Conservation (phyloP, 2,329 filamentous ascomycete genomes). For the Diaporthe eres region DNA sequence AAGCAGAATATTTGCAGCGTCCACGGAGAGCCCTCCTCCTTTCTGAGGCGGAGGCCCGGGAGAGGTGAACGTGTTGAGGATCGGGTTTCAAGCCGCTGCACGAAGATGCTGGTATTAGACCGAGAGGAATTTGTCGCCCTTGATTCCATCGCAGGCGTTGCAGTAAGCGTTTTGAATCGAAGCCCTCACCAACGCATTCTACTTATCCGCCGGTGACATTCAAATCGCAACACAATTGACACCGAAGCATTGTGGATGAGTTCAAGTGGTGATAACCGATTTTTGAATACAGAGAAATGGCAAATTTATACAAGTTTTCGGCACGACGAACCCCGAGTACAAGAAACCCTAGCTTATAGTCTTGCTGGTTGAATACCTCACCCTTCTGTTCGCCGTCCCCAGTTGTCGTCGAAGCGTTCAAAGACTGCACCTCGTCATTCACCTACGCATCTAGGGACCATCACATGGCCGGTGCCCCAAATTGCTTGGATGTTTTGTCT, state of each 20-base stretch:
- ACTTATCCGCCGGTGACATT: background rate
- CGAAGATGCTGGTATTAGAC: background rate
- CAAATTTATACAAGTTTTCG: background rate
- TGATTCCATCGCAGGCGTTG: background rate
- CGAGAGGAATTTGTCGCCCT: background rate
- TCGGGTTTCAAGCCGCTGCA: background rate
- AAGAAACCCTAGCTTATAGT: background rate
- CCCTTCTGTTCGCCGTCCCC: background rate
- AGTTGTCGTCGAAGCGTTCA: background rate
- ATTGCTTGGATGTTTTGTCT: background rate
- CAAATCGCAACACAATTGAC: background rate
- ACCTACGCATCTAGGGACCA: background rate
- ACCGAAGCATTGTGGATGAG: no score
- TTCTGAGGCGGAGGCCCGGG: background rate
- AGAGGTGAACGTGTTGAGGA: background rate
- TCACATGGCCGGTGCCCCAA: no score
- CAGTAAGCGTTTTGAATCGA: background rate
- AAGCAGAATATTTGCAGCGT: background rate
- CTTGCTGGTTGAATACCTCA: background rate
- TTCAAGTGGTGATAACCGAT: background rate
- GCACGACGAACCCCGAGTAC: background rate
- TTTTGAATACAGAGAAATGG: background rate
- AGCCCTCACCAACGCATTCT: background rate
- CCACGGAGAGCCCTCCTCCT: no score
- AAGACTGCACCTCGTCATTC: background rate